A percentile compares a stretch with the other conserved stretches of the same genome.
Conservation (phyloP, 2,329 filamentous ascomycete species). For the Trichoderma simmonsii region DNA sequence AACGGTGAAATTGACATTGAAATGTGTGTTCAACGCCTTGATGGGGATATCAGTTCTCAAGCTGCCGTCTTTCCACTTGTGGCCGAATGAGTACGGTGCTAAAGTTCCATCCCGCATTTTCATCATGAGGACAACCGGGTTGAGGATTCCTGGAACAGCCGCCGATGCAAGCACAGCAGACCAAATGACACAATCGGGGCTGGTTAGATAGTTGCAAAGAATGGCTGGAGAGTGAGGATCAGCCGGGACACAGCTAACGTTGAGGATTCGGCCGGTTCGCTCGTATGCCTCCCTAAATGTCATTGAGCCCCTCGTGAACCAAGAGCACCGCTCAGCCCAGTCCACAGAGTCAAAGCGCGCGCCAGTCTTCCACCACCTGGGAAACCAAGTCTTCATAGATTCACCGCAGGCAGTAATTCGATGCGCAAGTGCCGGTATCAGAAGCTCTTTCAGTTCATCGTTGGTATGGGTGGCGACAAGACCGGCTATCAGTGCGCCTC, state of each 20-base stretch:
- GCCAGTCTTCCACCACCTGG: conserved; percentile 86
- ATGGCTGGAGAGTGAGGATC: conserved; percentile 92
- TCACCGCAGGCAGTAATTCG: conserved; percentile 86
- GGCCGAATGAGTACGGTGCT: conserved; percentile 89
- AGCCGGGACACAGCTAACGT: conserved; percentile 92
- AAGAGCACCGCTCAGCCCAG: conserved; percentile 80
- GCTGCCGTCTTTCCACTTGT: conserved; percentile 99
- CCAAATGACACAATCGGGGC: conserved; percentile 97
- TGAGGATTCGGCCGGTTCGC: conserved; percentile 88
- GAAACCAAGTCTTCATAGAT: conserved; percentile 68
- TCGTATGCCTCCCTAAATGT: conserved; percentile 95
- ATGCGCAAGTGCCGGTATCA: conserved; percentile 82
- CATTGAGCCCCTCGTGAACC: conserved; percentile 88
- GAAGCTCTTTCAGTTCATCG: conserved; percentile 78
- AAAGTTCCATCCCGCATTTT: conserved; percentile 75
- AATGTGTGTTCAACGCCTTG: conserved; percentile 89
- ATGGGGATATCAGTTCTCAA: conserved; percentile 93
- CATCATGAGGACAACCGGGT: conserved; percentile 90
- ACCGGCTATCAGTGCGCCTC: conserved; percentile 84
- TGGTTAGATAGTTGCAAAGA: conserved; percentile 90
- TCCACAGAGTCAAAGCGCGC: conserved; percentile 91
- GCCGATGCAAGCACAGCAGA: conserved; percentile 92
- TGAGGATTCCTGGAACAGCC: conserved; percentile 91
- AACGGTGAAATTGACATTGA: conserved; percentile 98
- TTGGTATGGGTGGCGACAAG: conserved; percentile 87